A percentile compares a stretch with the other conserved stretches of the same genome.
phyloP scores from a whole-genome alignment of 495 filamentous ascomycete species.

The Penicillium argentinense region DNA sequence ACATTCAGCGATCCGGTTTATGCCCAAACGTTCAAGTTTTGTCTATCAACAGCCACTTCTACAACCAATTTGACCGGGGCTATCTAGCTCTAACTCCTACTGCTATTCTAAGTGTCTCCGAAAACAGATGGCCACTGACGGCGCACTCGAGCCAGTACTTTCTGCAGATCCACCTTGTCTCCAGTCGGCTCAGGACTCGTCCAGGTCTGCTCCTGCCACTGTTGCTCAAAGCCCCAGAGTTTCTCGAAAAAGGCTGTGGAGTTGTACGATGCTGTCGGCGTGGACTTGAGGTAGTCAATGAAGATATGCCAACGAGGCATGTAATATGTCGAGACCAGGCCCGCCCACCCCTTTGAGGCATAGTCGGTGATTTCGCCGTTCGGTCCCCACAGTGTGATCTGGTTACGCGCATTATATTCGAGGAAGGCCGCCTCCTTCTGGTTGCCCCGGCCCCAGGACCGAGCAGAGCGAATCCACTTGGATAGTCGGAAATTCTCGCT shows the following conservation, averaged over 20 bases:
- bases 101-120: no score
- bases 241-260: conserved; percentile 24
- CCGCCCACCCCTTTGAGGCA: conserved; percentile 50
- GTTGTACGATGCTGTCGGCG: conserved; percentile 29
- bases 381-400: conserved; percentile 56
- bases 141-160: conserved; percentile 17
- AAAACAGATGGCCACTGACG: conserved; percentile 27
- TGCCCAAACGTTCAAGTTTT: no score
- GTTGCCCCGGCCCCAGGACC: conserved; percentile 30
- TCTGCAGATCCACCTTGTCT: conserved; percentile 10
- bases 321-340: conserved; percentile 50
- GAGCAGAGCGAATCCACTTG: conserved; percentile 42
- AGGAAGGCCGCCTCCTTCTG: conserved; percentile 33
- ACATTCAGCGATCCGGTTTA: no score
- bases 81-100: no score
- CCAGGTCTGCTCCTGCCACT: conserved; percentile 39
- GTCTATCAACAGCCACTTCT: no score
- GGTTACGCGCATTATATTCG: conserved; percentile 54
- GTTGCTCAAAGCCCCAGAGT: conserved; percentile 37
- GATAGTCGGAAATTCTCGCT: conserved; percentile 45
- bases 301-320: conserved; percentile 49
- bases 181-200: conserved; percentile 13
- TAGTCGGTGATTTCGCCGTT: conserved; percentile 51
- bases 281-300: conserved; percentile 41
- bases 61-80: no score